Evolutionary conservation across 768 basidiomycete species (phyloP), one percentile per base, ranked within the genome.

Genomic region (Podaxis sp.): DNA sequence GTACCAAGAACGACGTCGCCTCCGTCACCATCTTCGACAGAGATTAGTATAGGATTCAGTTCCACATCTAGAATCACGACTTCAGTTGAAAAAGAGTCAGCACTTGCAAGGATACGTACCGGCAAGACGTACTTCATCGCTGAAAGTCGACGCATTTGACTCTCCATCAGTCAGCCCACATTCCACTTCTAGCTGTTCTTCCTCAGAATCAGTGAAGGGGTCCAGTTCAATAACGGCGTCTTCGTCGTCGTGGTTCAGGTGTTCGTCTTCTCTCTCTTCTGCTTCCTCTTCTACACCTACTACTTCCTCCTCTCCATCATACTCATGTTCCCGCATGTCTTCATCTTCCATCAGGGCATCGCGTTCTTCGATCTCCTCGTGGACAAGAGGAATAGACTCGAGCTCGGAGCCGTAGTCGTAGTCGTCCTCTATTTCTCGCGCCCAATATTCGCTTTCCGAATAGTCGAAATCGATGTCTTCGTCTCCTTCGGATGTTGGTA

Each of bases 401-500:
- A 36, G 37, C 22, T 58, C 61, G 44, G 44, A 46, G 17, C n/a
- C 44, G n/a, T 46, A 46, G 15, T 46, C 17, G 17, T 64, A 46
- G 4, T 60, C 65, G 26, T 36, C 38, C 17, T 63, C 61, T 22
- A 68, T 66, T 22, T 65, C 71, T 68, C 67, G 69, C 38, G 66
- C 55, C 44, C 46, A 52, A 30, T 46, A 28, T 12, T 51, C 56
- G 2, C 30, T 17, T 53, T 58, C 62, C 12, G 46, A 40, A 33
- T 40, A 49, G 8, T 58, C 56, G n/a, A 81, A 81, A 12, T 85
- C 82, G 11, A 65, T 73, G 40, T 84, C 82, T 20, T 82, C 81
- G 12, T 87, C 85, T 41, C 80, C 76, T 59, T 79, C 76, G 4
- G 80, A 79, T 3, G 79, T 78, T 4, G 87, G 87, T 22, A 88